Percentiles rank a stretch among this genome's conserved stretches.
phyloP scores from a whole-genome alignment of 2,329 filamentous ascomycete species.

The Aaosphaeria arxii region DNA sequence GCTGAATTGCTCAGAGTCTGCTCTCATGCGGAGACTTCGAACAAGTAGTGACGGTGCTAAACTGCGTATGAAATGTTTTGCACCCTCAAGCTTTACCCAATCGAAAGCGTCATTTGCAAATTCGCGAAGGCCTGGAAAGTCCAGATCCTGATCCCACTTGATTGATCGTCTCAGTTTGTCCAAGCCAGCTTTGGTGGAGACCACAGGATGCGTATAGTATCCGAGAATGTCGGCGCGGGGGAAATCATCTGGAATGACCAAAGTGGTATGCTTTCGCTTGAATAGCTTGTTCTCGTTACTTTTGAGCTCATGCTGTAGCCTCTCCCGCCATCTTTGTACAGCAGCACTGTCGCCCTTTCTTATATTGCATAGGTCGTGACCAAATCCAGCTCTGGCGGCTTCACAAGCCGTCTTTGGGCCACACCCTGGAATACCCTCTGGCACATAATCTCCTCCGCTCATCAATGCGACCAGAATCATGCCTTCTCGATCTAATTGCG shows the following conservation, averaged over 20 bases:
- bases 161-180: slow-evolving; percentile 53
- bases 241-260: slow-evolving; percentile 76
- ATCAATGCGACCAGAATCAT: slow-evolving; percentile 94
- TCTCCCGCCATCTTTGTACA: slow-evolving; percentile 67
- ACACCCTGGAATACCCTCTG: slow-evolving; percentile 82
- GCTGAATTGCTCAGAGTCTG: slow-evolving; percentile 15
- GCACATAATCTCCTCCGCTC: slow-evolving; percentile 92
- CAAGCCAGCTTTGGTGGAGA: slow-evolving; percentile 63
- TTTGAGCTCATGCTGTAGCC: slow-evolving; percentile 69
- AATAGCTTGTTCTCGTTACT: slow-evolving; percentile 86
- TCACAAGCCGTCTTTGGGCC: slow-evolving; percentile 87
- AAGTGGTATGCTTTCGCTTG: slow-evolving; percentile 67
- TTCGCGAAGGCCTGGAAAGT: slow-evolving; percentile 64
- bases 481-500: slow-evolving; percentile 74
- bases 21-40: slow-evolving; percentile 50
- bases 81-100: slow-evolving; percentile 76
- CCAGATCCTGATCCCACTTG: slow-evolving; percentile 61
- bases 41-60: slow-evolving; percentile 74
- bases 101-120: slow-evolving; percentile 81
- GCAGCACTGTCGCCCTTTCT: slow-evolving; percentile 57
- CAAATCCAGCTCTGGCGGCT: slow-evolving; percentile 85
- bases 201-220: slow-evolving; percentile 84
- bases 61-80: slow-evolving; percentile 78
- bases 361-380: slow-evolving; percentile 67
- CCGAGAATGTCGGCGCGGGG: slow-evolving; percentile 75